Evolutionary conservation across 257 asterid genomes (phyloP).

Genomic region (Solanum bulbocastanum): DNA sequence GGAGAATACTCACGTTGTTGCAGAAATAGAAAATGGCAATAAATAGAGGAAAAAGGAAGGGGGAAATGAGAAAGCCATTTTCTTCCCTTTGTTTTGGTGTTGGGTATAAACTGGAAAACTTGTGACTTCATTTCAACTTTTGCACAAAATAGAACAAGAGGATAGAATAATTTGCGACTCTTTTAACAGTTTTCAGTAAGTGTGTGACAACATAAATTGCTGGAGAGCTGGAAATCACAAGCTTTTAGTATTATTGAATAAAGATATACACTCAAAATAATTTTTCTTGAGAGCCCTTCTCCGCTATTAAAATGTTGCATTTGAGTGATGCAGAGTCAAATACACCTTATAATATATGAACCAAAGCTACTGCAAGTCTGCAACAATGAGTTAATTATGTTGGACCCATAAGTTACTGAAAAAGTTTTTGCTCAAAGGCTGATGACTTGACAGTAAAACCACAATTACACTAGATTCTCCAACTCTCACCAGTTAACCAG

Average conservation of each 20-base stretch:
- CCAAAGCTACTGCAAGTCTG: not conserved
- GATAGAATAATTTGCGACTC: not conserved
- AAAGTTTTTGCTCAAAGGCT: not conserved
- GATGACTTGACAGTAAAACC: not conserved
- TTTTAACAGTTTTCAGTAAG: not conserved
- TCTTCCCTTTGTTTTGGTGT: not conserved
- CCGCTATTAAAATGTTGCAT: not conserved
- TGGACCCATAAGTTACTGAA: not conserved
- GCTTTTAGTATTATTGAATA: not conserved
- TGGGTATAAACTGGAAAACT: not conserved
- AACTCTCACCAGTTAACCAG: not conserved
- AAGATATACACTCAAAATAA: not conserved
- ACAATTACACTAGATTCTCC: not conserved
- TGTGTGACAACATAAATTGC: not conserved
- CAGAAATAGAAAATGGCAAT: not conserved
- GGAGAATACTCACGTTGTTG: not conserved
- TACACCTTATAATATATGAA: not conserved
- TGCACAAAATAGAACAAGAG: not conserved
- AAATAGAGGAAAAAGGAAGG: not conserved
- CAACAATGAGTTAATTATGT: not conserved
- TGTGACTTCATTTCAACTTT: not conserved
- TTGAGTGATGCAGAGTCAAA: not conserved
- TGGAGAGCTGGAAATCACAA: not conserved
- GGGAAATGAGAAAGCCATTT: not conserved
- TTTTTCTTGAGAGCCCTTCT: not conserved